A percentile compares a stretch with the other conserved stretches of the same genome.
These are phyloP conservation scores for Candolleomyces aberdarensis DNA, from an alignment of 768 basidiomycete genomes.

Conservation along the genomic window DNA sequence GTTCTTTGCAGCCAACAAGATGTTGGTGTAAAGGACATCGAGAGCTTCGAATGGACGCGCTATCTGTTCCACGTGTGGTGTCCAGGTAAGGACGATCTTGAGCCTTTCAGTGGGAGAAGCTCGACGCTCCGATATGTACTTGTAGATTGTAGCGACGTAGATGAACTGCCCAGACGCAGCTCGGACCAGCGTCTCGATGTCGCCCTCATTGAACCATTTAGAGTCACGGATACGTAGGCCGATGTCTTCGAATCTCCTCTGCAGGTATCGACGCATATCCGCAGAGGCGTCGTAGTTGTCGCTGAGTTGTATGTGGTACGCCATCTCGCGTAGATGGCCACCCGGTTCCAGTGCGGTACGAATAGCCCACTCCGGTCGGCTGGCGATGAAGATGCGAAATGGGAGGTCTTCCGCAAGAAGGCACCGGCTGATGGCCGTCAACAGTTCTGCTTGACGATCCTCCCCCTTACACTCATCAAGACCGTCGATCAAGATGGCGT, in stretches of 20 bases:
- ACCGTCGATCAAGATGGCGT: slow-evolving; percentile 2
- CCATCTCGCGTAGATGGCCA: neutral
- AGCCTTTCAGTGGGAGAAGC: neutral
- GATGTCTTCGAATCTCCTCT: neutral
- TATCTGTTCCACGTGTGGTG: neutral
- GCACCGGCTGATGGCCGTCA: neutral
- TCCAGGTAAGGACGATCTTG: neutral
- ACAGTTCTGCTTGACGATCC: neutral
- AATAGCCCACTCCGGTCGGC: neutral
- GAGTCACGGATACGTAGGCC: neutral
- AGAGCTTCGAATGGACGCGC: neutral
- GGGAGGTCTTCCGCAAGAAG: neutral
- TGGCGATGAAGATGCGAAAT: slow-evolving; percentile 3
- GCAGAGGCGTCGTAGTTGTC: neutral
- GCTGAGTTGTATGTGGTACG: neutral
- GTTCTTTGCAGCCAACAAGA: neutral
- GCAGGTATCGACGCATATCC: neutral
- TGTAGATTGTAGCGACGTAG: neutral
- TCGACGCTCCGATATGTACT: neutral
- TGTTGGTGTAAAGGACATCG: neutral
- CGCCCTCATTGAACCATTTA: neutral
- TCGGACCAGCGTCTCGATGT: neutral
- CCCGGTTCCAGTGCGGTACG: neutral
- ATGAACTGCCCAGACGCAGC: slow-evolving; percentile 7
- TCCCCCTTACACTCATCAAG: neutral